A percentile compares a stretch with the other conserved stretches of the same genome.
phyloP scores from a whole-genome alignment of 2,329 filamentous ascomycete genomes.

The Blastomyces percursus region DNA sequence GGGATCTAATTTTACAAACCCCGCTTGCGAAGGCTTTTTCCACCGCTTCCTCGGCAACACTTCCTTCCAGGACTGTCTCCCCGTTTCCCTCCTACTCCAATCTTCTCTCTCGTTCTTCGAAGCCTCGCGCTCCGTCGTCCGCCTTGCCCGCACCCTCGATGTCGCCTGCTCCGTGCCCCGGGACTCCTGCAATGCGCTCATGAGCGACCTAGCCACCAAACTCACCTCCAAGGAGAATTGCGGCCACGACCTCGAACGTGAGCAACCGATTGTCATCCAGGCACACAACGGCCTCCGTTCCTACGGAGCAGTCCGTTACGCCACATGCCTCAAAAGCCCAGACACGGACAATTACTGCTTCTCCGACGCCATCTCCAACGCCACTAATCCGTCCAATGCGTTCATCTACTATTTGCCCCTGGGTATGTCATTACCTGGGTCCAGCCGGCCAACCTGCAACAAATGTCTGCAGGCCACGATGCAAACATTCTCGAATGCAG shows the following conservation, averaged over 20 bases:
- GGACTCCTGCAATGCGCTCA: slow-evolving; percentile 52
- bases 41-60: slow-evolving; percentile 52
- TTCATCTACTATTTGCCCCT: slow-evolving; percentile 82
- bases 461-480: slow-evolving; percentile 70
- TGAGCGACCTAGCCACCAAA: slow-evolving; percentile 54
- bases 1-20: slow-evolving; percentile 49
- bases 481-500: slow-evolving; percentile 62
- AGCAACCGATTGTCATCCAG: slow-evolving; percentile 60
- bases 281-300: slow-evolving; percentile 65
- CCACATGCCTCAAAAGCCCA: slow-evolving; percentile 64
- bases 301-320: slow-evolving; percentile 68
- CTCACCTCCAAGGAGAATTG: slow-evolving; percentile 57
- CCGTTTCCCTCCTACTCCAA: slow-evolving; percentile 74
- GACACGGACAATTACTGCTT: slow-evolving; percentile 61
- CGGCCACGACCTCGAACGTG: slow-evolving; percentile 53
- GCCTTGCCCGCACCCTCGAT: slow-evolving; percentile 68
- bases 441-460: slow-evolving; percentile 62
- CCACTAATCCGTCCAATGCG: slow-evolving; percentile 55
- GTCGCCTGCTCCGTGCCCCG: slow-evolving; percentile 61
- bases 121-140: slow-evolving; percentile 57
- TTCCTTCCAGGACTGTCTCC: slow-evolving; percentile 63
- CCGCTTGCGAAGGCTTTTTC: slow-evolving; percentile 48
- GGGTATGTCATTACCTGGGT: slow-evolving; percentile 57
- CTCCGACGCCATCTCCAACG: slow-evolving; percentile 71
- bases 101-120: slow-evolving; percentile 79